Evolutionary conservation across 768 basidiomycete species (phyloP).

Genomic region (Leccinum ochraceum): DNA sequence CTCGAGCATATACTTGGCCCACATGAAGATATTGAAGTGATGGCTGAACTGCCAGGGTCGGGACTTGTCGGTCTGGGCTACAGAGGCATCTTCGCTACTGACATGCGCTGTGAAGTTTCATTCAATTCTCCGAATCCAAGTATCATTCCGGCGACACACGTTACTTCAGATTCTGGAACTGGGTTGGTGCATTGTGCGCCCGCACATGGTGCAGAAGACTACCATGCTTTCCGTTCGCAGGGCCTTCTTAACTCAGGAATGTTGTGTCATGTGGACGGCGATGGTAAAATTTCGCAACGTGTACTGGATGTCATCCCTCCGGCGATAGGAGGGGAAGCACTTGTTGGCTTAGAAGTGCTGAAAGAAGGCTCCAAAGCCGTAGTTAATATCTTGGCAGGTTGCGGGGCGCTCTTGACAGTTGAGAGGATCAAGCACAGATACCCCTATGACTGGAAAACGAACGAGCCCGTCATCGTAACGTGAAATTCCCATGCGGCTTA

Average conservation of each 20-base stretch:
- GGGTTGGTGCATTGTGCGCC: constrained; percentile 96
- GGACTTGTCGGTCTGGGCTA: constrained; percentile 65
- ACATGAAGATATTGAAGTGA: constrained; percentile 18
- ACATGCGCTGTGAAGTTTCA: constrained; percentile 6
- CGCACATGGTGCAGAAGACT: constrained; percentile 94
- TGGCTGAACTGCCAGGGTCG: constrained; percentile 32
- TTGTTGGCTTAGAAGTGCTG: constrained; percentile 75
- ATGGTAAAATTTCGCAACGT: constrained; percentile 66
- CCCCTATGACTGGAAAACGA: constrained; percentile 96
- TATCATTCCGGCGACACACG: constrained; percentile 72
- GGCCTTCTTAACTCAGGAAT: constrained; percentile 54
- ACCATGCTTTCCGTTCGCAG: constrained; percentile 65
- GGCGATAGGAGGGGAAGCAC: constrained; percentile 40
- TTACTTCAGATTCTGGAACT: constrained; percentile 86
- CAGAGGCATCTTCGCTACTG: constrained; percentile 49
- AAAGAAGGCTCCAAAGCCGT: constrained; percentile 69
- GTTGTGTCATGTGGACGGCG: constrained; percentile 79
- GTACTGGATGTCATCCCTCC: constrained; percentile 52
- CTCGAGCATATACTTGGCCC: constrained; percentile 29
- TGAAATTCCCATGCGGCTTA: constrained; percentile 37
- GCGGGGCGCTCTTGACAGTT: constrained; percentile 58
- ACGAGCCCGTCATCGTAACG: constrained; percentile 90
- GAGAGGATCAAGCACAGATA: constrained; percentile 83
- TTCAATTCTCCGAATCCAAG: constrained; percentile 25
- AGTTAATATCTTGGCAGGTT: constrained; percentile 58